Evolutionary conservation across 2,329 filamentous ascomycete genomes (phyloP), one percentile per base, ranked within the genome.

Genomic region (Curvularia sp.): DNA sequence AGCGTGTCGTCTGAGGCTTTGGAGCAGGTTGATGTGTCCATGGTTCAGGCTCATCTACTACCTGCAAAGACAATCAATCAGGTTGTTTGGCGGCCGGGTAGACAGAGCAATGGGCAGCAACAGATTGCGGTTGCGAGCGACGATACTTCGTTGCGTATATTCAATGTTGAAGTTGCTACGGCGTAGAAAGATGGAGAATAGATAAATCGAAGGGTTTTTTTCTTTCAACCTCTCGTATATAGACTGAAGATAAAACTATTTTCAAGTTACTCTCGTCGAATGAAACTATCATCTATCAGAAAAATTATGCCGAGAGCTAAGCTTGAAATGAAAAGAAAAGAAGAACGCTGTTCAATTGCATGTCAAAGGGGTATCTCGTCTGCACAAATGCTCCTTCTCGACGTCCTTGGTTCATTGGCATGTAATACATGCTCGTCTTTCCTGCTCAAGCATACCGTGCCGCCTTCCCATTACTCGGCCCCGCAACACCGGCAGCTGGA

Each of bases 61-160:
- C 71, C 75, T 2, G 64, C 67, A 5, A 74, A 72, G 51, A 65
- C 69, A 0, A 62, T 77, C 34, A 77, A 73, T 38, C 69, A 72
- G 60, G 62, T 77, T 43, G 67, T 59, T 5, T 77, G 75, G 75
- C 70, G 74, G 42, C 72, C 75, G 0, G 53, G 48, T 0, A 49
- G 43, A 12, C 38, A 25, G 1, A 38, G 46, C 5, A 59, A 52
- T 7, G 58, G 43, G 6, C 34, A 52, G 42, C 64, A 66, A 42
- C 71, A 78, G 57, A 65, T 80, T 53, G 78, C 77, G 4, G 74
- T 77, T 8, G 77, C 74, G 15, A 79, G 78, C 50, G 79, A 80
- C 49, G 79, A 81, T 66, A 72, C 63, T 4, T 79, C 76, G 3
- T 61, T 80, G 13, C 68, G 78, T 30, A 68, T 81, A 1, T 76